These are phyloP conservation scores for Plantago rigida DNA, from an alignment of 305 asterid species.

Conservation along the genomic window DNA sequence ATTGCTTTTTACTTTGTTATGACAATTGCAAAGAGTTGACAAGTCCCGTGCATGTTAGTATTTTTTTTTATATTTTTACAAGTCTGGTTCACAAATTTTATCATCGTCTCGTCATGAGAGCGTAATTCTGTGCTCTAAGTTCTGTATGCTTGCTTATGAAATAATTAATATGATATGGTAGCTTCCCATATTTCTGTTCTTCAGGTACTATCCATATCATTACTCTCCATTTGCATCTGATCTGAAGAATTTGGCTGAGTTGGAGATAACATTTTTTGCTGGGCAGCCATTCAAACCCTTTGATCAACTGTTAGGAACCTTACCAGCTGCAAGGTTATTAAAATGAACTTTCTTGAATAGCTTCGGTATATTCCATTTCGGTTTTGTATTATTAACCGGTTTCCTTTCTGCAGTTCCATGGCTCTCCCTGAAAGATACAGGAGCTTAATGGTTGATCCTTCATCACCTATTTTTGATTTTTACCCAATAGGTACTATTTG, in stretches of 20 bases:
- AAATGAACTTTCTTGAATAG: constrained; percentile 15
- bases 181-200: constrained; percentile 22
- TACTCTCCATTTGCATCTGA: constrained; percentile 99
- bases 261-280: constrained; percentile 76
- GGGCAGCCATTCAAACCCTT: constrained; percentile 94
- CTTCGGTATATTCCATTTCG: constrained; percentile 15
- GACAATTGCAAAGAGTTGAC: neutral
- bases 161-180: constrained; percentile 5
- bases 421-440: constrained; percentile 84
- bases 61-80: constrained; percentile 3
- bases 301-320: constrained; percentile 94
- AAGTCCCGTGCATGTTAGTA: neutral
- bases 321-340: constrained; percentile 89
- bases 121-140: neutral
- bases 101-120: neutral
- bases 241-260: constrained; percentile 64
- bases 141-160: constrained; percentile 16
- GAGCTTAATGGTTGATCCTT: constrained; percentile 76
- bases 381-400: neutral
- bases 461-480: constrained; percentile 68
- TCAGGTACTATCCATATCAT: constrained; percentile 96
- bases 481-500: constrained; percentile 67
- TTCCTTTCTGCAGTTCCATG: constrained; percentile 46
- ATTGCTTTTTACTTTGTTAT: too few species aligned
- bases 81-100: constrained; percentile 18